phyloP scores from a whole-genome alignment of 441 rosid species.

The Euphorbia corollata region DNA sequence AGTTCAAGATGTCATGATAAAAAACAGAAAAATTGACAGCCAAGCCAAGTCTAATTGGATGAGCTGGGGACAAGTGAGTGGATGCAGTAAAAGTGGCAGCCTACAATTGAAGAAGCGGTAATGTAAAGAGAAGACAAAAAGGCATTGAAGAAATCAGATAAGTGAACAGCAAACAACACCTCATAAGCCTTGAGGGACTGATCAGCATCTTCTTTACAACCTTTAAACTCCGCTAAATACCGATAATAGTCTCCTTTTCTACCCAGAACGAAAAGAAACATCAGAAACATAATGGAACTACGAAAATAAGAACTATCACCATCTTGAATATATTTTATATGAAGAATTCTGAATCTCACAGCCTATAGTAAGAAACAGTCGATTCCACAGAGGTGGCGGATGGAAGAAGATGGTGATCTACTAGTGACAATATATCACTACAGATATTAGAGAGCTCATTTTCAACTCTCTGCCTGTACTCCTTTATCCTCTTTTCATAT shows the following conservation, averaged over 20 bases:
- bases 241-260: constrained; percentile 94
- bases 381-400: constrained; percentile 67
- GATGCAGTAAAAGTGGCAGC: constrained; percentile 59
- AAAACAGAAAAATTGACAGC: constrained; percentile 86
- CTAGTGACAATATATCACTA: constrained; percentile 54
- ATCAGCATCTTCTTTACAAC: constrained; percentile 77
- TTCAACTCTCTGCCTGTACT: constrained; percentile 62
- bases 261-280: constrained; percentile 13
- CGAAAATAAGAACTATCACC: neutral
- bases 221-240: constrained; percentile 75
- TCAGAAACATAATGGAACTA: neutral
- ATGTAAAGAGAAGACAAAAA: neutral
- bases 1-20: constrained; percentile 85
- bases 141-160: neutral
- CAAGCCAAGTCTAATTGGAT: constrained; percentile 85
- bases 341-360: no score
- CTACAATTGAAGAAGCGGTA: constrained; percentile 31
- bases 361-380: constrained; percentile 65
- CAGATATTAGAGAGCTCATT: constrained; percentile 66
- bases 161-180: constrained; percentile 32
- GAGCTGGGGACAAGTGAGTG: constrained; percentile 72
- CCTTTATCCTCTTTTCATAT: constrained; percentile 54
- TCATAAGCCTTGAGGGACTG: constrained; percentile 83
- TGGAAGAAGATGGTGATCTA: constrained; percentile 70
- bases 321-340: neutral